Evolutionary conservation across 441 rosid genomes (phyloP).

Genomic region (Croton setiger): DNA sequence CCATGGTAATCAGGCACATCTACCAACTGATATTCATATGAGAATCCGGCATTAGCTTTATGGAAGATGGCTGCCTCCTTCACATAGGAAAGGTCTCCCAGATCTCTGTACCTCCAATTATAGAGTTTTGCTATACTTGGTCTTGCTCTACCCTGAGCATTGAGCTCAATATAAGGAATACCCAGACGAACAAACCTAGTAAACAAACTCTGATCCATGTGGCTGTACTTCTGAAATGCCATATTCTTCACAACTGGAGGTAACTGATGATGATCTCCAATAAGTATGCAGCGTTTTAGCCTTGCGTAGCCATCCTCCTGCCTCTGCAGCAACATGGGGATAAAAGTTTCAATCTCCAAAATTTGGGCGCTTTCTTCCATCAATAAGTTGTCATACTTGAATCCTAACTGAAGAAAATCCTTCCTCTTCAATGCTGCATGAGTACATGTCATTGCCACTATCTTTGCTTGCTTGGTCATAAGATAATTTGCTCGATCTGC

Average conservation of each 20-base stretch:
- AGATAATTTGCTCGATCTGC: constrained; percentile 98
- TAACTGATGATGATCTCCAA: constrained; percentile 98
- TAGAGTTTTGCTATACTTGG: constrained; percentile 93
- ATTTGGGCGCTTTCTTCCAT: constrained; percentile 99
- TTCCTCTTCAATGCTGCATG: constrained; percentile 98
- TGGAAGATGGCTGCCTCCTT: constrained; percentile 67
- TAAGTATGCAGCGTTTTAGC: constrained; percentile 95
- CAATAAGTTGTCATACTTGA: constrained; percentile 94
- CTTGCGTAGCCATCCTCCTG: constrained; percentile 99
- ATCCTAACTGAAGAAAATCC: constrained; percentile 96
- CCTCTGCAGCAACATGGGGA: constrained; percentile 98
- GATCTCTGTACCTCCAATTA: constrained; percentile 96
- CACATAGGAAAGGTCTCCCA: constrained; percentile 90
- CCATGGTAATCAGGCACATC: constrained; percentile 94
- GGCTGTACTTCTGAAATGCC: constrained; percentile 99
- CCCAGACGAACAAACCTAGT: constrained; percentile 99
- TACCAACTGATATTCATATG: constrained; percentile 90
- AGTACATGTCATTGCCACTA: constrained; percentile 99
- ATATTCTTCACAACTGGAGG: constrained; percentile 99
- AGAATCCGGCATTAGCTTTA: constrained; percentile 91
- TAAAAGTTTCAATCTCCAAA: constrained; percentile 97
- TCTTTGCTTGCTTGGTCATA: constrained; percentile 99
- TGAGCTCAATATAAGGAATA: constrained; percentile 96
- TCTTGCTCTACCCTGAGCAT: constrained; percentile 99
- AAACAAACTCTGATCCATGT: constrained; percentile 99